Base-by-base conservation (phyloP, 306 rosid genomes). In the Inga laurina region DNA sequence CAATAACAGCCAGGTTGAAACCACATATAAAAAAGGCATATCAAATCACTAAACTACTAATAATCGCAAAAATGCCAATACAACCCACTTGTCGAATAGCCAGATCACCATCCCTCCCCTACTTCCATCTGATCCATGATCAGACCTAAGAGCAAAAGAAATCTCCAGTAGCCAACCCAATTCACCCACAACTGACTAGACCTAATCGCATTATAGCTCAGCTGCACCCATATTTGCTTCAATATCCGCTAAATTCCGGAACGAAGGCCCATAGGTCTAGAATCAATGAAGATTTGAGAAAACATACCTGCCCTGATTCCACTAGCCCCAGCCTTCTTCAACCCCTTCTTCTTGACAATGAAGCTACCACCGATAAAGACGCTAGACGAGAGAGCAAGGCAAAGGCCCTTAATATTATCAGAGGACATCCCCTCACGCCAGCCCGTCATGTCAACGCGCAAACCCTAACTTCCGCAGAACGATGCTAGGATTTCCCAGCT, bases 341-440 rank as follows among this genome's bases (percentile, higher is more conserved):
- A 85, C 5, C 98, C 98, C 86, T 94, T 94, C 80, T 94, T 94
- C 81, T 94, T 94, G 35, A 94, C 97, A 82, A 94, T 94, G 85
- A 94, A 94, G 77, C 97, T 93, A 18, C 91, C 98, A 22, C 98
- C 98, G 52, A 94, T 94, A 78, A 94, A 94, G 71, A 94, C 56
- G 84, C 98, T 94, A 0, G 98, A 94, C 1, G 98, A 94, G 44
- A 94, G 91, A 77, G 93, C 98, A 30, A 94, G 96, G 52, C 86
- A 78, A 48, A 94, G 79, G 44, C 98, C 98, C 65, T 93, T 94
- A 3, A 94, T 70, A 73, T 94, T 94, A 44, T 93, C 98, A 45
- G 94, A 84, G 81, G 98, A 91, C 97, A 94, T 92, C 13, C 97
- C 98, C 86, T 82, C 97, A 48, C 89, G 89, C 94, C 94, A 93